Evolutionary conservation across 306 rosid species (phyloP).

Genomic region (Pyrus communis): DNA sequence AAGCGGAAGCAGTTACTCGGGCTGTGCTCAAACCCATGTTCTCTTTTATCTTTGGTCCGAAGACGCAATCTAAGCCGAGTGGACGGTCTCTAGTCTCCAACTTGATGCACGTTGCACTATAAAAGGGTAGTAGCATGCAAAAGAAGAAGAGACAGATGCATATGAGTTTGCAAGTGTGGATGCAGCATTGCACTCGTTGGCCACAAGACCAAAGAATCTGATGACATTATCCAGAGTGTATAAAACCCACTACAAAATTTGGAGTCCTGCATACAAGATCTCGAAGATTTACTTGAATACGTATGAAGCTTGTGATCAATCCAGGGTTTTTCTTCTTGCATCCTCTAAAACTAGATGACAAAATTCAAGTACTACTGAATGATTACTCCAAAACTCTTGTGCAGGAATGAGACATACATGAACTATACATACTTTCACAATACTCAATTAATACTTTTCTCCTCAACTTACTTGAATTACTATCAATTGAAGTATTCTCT

Average conservation of each 20-base stretch:
- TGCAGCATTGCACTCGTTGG: neutral
- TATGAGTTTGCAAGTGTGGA: no score
- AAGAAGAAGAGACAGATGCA: no score
- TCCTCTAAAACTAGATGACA: neutral
- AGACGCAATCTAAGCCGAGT: neutral
- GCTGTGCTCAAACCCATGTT: slow-evolving; percentile 18
- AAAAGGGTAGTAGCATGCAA: neutral
- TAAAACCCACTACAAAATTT: neutral
- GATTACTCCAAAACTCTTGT: neutral
- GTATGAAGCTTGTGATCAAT: neutral
- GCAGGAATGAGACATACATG: neutral
- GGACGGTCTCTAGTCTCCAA: slow-evolving; percentile 13
- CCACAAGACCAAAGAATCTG: neutral
- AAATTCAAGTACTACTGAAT: neutral
- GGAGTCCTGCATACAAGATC: neutral
- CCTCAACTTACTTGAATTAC: neutral
- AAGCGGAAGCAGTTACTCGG: neutral
- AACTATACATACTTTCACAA: neutral
- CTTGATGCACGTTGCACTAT: neutral
- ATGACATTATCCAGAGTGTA: neutral
- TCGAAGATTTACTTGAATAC: no score
- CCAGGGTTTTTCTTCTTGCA: neutral
- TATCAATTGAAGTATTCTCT: no score
- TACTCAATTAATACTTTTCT: no score
- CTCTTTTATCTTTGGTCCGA: slow-evolving; percentile 16